Evolutionary conservation across 768 basidiomycete species (phyloP).

Genomic region (Melanogaster broomeanus): DNA sequence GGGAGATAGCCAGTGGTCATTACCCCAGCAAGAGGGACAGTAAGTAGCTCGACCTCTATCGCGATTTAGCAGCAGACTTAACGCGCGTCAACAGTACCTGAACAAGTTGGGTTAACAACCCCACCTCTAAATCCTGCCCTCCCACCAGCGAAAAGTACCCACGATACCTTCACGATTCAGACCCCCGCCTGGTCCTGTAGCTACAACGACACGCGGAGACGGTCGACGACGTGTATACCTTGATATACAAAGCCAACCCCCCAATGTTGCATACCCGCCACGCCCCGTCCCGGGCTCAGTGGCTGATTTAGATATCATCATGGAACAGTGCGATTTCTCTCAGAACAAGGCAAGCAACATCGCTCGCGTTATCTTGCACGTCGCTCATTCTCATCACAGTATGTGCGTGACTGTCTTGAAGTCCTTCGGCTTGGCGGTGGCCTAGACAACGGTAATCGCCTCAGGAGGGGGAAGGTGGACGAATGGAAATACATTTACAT

Average conservation of each 20-base stretch:
- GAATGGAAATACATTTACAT: constrained; percentile 89
- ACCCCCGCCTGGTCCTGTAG: constrained; percentile 46
- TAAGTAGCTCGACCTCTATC: constrained; percentile 40
- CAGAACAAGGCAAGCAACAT: constrained; percentile 58
- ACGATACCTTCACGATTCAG: constrained; percentile 51
- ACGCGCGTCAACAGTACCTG: constrained; percentile 56
- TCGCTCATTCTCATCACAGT: constrained; percentile 46
- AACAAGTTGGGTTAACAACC: constrained; percentile 57
- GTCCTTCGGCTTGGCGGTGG: constrained; percentile 89
- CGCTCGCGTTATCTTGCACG: not conserved
- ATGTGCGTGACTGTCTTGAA: constrained; percentile 97
- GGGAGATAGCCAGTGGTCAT: constrained; percentile 94
- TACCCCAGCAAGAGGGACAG: constrained; percentile 83
- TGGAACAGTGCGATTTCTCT: constrained; percentile 93
- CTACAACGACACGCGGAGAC: constrained; percentile 63
- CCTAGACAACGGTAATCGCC: constrained; percentile 76
- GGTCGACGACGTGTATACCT: constrained; percentile 82
- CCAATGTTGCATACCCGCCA: constrained; percentile 79
- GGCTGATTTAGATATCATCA: constrained; percentile 84
- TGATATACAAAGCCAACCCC: constrained; percentile 61
- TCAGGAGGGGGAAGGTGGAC: constrained; percentile 74
- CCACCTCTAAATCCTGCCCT: constrained; percentile 74
- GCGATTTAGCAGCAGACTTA: not conserved
- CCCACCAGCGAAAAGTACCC: constrained; percentile 51
- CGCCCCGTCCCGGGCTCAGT: constrained; percentile 84